Evolutionary conservation across 768 basidiomycete species (phyloP).

Genomic region (Boletellus ananas): DNA sequence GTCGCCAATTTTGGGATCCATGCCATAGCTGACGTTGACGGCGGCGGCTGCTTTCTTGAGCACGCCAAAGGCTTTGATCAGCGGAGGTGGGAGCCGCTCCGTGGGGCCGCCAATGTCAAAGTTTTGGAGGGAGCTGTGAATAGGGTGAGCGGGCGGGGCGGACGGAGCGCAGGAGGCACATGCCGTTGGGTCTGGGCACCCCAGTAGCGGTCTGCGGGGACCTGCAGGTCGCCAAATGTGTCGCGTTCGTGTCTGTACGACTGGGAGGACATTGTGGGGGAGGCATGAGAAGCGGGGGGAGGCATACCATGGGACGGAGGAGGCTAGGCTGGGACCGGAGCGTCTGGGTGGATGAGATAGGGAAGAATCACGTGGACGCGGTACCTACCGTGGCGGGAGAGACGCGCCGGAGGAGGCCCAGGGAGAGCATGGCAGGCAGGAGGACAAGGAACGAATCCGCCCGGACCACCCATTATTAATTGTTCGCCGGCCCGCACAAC

Average conservation of each 20-base stretch:
- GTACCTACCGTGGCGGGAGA: background rate
- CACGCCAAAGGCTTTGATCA: slow-evolving; percentile 97
- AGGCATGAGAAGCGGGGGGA: background rate
- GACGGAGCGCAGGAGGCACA: slow-evolving; percentile 3
- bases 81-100: slow-evolving; percentile 89
- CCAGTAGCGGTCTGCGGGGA: slow-evolving; percentile 89
- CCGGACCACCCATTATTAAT: slow-evolving; percentile 7
- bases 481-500: background rate
- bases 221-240: slow-evolving; percentile 93
- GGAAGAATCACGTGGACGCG: slow-evolving; percentile 14
- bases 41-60: slow-evolving; percentile 95
- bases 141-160: slow-evolving; percentile 9
- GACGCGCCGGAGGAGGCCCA: slow-evolving; percentile 11
- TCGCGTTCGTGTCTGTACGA: slow-evolving; percentile 79
- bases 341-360: background rate
- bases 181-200: slow-evolving; percentile 97
- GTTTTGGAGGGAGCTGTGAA: slow-evolving; percentile 80
- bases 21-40: slow-evolving; percentile 86
- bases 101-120: slow-evolving; percentile 97
- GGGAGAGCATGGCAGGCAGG: slow-evolving; percentile 8
- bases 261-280: slow-evolving; percentile 31
- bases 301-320: slow-evolving; percentile 33
- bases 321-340: background rate
- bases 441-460: background rate
- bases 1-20: slow-evolving; percentile 81